Evolutionary conservation across 345 rosid species (phyloP).

Genomic region (Eucalyptus erythrocorys): DNA sequence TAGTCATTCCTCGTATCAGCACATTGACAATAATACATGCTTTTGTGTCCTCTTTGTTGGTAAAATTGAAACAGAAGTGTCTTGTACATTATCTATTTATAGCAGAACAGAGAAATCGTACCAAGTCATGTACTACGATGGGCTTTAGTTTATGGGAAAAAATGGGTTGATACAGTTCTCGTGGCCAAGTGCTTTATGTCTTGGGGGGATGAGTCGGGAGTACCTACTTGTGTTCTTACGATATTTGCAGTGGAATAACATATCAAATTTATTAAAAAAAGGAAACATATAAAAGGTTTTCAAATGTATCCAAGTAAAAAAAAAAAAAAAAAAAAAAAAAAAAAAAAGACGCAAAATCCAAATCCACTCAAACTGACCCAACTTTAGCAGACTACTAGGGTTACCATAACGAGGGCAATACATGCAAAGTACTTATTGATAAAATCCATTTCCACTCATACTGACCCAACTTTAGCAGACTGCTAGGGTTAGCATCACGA

Average conservation of each 20-base stretch:
- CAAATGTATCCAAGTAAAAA: background rate
- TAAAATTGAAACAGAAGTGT: background rate
- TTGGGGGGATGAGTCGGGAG: background rate
- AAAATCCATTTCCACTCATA: background rate
- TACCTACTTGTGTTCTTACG: background rate
- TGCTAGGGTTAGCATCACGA: background rate
- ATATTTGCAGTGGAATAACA: background rate
- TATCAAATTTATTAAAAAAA: background rate
- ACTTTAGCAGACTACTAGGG: background rate
- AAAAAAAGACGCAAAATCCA: background rate
- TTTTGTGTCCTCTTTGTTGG: background rate
- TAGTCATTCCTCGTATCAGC: background rate
- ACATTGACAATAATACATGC: background rate
- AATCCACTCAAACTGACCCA: background rate
- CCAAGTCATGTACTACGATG: background rate
- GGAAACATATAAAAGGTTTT: background rate
- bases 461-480: background rate
- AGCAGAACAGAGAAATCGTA: background rate
- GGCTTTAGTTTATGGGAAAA: background rate
- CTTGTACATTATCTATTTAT: background rate
- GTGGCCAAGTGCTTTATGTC: background rate
- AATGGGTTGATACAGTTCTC: background rate
- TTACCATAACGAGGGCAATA: background rate
- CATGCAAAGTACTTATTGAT: background rate
- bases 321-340: background rate